Conservation (phyloP, 768 basidiomycete genomes). For the Podaxis sp. region DNA sequence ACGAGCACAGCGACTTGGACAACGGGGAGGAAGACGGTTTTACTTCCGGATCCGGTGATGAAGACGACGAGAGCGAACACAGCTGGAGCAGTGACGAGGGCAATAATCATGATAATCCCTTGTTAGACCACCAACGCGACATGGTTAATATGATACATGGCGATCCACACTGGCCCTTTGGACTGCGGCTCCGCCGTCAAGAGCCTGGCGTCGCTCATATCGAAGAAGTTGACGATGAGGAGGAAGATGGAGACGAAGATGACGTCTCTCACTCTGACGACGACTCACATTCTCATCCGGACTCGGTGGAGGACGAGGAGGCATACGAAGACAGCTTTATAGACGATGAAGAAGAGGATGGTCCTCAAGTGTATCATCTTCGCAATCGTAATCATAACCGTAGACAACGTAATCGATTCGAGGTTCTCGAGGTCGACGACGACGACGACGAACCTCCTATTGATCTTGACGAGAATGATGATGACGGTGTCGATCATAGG, state of each 20-base stretch:
- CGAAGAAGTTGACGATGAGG: slow-evolving; percentile 20
- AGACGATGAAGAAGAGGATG: slow-evolving; percentile 11
- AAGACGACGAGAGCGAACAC: neutral
- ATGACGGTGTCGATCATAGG: slow-evolving; percentile 50
- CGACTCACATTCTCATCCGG: slow-evolving; percentile 21
- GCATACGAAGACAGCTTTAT: slow-evolving; percentile 12
- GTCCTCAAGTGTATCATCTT: neutral
- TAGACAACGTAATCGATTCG: neutral
- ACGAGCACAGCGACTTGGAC: slow-evolving; percentile 5
- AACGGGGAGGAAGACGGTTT: neutral
- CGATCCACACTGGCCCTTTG: neutral
- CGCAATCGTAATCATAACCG: slow-evolving; percentile 44
- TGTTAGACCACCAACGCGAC: neutral
- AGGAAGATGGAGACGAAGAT: slow-evolving; percentile 15
- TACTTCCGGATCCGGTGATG: neutral
- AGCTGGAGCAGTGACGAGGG: slow-evolving; percentile 6
- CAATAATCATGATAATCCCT: neutral
- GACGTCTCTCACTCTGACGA: slow-evolving; percentile 14
- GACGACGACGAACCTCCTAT: slow-evolving; percentile 27
- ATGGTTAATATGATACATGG: neutral
- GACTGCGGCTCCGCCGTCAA: neutral
- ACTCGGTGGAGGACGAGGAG: slow-evolving; percentile 8
- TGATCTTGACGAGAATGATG: neutral
- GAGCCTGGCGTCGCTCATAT: neutral
- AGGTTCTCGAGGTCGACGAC: slow-evolving; percentile 34